Evolutionary conservation across 2,329 filamentous ascomycete species (phyloP), one percentile per base, ranked within the genome.

Genomic region (Fusarium irregulare): DNA sequence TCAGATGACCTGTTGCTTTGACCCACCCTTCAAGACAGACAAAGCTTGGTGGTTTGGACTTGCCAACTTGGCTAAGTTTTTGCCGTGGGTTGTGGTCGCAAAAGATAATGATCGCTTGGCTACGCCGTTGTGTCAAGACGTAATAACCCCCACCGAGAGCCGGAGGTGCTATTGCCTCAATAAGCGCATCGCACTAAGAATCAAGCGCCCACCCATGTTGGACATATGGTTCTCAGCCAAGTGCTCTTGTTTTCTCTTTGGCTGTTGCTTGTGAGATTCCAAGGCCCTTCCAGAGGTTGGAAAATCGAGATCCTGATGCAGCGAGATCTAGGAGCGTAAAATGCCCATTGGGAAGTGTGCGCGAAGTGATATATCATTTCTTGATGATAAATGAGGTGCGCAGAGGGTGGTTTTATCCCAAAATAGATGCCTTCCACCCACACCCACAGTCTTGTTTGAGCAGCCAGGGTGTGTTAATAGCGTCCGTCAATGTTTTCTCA

Each of bases 241-340:
- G 47, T 23, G 37, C 55, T 60, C 46, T 45, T 45, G 37, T 46
- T 51, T n/a, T 42, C 60, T 45, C 45, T 61, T 46, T 30, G 13
- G n/a, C 25, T 54, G 42, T 45, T 64, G 32, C 34, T 55, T 56
- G 40, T 50, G 41, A 47, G 51, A 51, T 56, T 60, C 67, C 51
- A 65, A 53, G 37, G 34, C 46, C 46, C 41, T 68, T 67, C 57
- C 41, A 56, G 54, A 56, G 58, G 56, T 45, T 53, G 46, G 34
- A 64, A 51, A 71, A 75, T 75, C 72, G 68, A 74, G 64, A 73
- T 75, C 66, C 63, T 62, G 66, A 58, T 60, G 59, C 68, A 72
- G 63, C 64, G 34, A 66, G 73, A 73, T 74, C 66, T 62, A 61
- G 56, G 66, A 54, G 64, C 63, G 48, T 59, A 61, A 73, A 75